Conservation (phyloP, 345 rosid genomes). For the Salix exigua region DNA sequence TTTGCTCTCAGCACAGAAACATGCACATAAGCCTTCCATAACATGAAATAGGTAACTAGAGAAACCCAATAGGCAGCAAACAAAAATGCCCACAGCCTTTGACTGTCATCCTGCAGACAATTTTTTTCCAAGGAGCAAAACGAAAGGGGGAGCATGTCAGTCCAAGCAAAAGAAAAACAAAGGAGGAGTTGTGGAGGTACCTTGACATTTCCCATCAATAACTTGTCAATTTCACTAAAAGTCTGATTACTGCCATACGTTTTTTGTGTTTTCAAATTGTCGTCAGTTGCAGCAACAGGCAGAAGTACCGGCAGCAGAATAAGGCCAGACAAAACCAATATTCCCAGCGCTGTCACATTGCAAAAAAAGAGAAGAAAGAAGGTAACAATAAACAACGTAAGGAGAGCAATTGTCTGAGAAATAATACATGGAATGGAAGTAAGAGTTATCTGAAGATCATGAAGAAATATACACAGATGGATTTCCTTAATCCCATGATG, state of each 20-base stretch:
- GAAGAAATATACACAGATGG: no score
- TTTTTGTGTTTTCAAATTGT: background rate
- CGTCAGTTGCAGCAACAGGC: constrained; percentile 67
- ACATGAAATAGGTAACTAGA: constrained; percentile 59
- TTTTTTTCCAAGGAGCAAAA: background rate
- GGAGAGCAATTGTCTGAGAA: no score
- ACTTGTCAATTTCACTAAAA: constrained; percentile 64
- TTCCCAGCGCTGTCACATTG: constrained; percentile 53
- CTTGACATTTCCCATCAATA: constrained; percentile 66
- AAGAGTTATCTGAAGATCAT: no score
- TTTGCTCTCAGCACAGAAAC: constrained; percentile 63
- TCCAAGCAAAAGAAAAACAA: no score
- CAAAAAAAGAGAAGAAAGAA: background rate
- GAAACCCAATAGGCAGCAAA: constrained; percentile 71
- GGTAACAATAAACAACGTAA: background rate
- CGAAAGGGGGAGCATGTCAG: background rate
- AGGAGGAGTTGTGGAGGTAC: constrained; percentile 26
- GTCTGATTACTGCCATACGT: constrained; percentile 43
- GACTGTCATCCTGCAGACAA: constrained; percentile 41
- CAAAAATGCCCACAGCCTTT: constrained; percentile 76
- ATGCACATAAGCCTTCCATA: constrained; percentile 84
- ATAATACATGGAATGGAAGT: no score
- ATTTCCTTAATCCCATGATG: no score
- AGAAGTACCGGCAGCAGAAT: constrained; percentile 69
- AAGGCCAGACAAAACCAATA: constrained; percentile 62